Conservation (phyloP, 2,329 filamentous ascomycete genomes). For the Colletotrichum sp. region DNA sequence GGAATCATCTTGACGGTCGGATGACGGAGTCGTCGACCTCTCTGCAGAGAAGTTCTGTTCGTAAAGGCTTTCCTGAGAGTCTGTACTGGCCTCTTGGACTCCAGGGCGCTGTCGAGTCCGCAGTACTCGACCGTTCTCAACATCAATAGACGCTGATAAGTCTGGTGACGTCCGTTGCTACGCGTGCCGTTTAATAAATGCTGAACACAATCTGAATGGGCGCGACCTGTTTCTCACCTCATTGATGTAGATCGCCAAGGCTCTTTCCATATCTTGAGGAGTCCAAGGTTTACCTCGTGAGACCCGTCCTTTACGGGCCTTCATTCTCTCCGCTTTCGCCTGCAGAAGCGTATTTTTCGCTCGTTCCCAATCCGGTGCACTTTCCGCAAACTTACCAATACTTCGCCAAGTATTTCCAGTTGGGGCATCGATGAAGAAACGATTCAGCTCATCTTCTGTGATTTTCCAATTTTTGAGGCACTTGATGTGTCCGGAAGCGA, state of each 20-base stretch:
- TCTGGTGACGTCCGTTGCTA: neutral
- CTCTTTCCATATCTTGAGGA: neutral
- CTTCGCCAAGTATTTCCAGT: neutral
- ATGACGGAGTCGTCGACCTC: neutral
- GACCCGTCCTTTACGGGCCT: neutral
- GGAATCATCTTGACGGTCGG: neutral
- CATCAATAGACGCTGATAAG: neutral
- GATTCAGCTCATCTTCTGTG: neutral
- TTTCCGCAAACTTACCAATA: neutral
- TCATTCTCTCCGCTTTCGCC: neutral
- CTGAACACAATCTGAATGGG: neutral
- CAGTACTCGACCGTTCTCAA: neutral
- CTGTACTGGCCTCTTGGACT: neutral
- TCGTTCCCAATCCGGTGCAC: neutral
- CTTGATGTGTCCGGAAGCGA: neutral
- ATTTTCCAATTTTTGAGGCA: neutral
- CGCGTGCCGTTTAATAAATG: rapidly evolving
- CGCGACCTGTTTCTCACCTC: neutral
- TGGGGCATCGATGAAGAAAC: neutral
- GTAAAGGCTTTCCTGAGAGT: neutral
- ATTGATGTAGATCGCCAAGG: neutral
- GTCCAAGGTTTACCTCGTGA: neutral
- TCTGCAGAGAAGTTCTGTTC: neutral
- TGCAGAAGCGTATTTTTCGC: neutral
- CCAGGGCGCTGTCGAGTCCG: neutral